Evolutionary conservation across 169 alveolate genomes (phyloP).

Genomic region (Eimeria zaria): DNA sequence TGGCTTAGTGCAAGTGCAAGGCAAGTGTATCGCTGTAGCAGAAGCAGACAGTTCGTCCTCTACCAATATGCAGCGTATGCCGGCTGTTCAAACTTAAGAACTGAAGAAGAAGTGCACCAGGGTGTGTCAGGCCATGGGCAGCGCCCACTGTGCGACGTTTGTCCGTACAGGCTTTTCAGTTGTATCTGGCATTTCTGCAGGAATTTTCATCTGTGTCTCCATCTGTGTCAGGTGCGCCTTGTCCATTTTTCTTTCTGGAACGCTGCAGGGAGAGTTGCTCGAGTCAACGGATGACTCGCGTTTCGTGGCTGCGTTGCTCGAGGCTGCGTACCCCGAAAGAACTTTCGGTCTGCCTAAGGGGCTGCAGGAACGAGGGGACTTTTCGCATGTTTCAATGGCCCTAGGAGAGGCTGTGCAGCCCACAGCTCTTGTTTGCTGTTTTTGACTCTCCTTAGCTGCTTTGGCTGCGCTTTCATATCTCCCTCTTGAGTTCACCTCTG

Average conservation of each 20-base stretch:
- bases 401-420: slow-evolving; percentile 45
- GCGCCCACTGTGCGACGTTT: background rate
- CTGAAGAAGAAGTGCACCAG: background rate
- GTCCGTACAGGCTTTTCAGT: slow-evolving; percentile 18
- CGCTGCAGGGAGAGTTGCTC: background rate
- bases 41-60: background rate
- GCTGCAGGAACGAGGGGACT: background rate
- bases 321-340: background rate
- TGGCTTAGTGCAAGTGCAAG: background rate
- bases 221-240: background rate
- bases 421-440: background rate
- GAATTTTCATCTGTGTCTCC: background rate
- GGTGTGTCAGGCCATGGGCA: background rate
- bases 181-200: background rate
- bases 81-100: background rate
- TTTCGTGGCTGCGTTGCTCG: background rate
- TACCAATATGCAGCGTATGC: background rate
- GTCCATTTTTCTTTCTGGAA: background rate
- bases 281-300: background rate
- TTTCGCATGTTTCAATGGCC: slow-evolving; percentile 12
- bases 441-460: background rate
- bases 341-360: background rate
- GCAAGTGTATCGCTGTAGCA: background rate
- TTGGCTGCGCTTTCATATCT: background rate
- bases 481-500: background rate